Evolutionary conservation across 1,284 basidiomycete genomes (phyloP), one percentile per base, ranked within the genome.

Genomic region (Irpex sp.): DNA sequence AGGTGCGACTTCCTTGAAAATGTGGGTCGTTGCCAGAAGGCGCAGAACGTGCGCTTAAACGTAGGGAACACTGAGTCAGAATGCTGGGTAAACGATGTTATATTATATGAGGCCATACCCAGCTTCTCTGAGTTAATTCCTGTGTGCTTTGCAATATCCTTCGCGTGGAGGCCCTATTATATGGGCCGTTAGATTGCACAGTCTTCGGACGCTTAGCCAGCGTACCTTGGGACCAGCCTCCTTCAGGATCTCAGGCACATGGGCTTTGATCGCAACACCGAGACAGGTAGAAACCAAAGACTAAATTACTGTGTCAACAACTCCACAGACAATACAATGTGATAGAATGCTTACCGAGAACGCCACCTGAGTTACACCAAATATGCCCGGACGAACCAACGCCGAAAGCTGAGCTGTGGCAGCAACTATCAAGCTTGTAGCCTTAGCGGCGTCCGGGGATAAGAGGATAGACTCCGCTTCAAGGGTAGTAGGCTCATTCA

Each of bases 1-100:
- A n/a, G 69, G 69, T 2, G 58, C 53, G 19, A 69, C 62, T 57
- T 75, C 74, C 9, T 51, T 50, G 65, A 75, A 75, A 47, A 72
- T 63, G 58, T 71, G 67, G 31, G 66, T 56, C 2, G 69, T 67
- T 5, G 70, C 67, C 0, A 72, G 65, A 13, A 69, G 57, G 2
- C 72, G 67, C 17, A 74, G 63, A 19, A 65, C 39, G 5, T 43
- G 39, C 3, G 39, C 39, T 43, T 31, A 4, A 31, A 31, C 31
- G 15, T n/a, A n/a, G 9, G 39, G 15, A n/a, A n/a, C 9, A 11
- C 11, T 43, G 15, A 43, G 39, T 43, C 15, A 11, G 39, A n/a
- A 43, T 31, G 31, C 5, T 31, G 3, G 31, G 5, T 31, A 31
- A 31, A 31, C 31, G 31, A 31, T 5, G 31, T 31, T 31, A 31